phyloP scores from a whole-genome alignment of 2,329 filamentous ascomycete species.

The Colletotrichum shisoi region DNA sequence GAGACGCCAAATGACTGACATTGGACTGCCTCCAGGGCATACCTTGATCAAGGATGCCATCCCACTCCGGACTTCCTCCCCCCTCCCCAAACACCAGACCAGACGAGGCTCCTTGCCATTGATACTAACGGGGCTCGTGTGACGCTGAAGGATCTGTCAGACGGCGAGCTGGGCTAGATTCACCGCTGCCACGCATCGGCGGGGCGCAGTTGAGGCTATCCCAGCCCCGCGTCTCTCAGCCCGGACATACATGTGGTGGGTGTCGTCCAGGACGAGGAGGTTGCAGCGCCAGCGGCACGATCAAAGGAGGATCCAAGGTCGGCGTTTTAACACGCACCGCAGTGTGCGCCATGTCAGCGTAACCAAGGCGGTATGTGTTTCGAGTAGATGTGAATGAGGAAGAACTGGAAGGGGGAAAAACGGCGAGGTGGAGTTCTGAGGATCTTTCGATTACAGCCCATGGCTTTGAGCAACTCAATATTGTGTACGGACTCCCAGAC shows the following conservation, averaged over 20 bases:
- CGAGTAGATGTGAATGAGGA: background rate
- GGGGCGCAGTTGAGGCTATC: constrained; percentile 32
- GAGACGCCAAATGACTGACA: background rate
- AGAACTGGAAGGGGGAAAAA: background rate
- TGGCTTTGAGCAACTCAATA: background rate
- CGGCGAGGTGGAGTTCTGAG: background rate
- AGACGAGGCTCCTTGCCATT: constrained; percentile 19
- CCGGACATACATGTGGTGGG: constrained; percentile 16
- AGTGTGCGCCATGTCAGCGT: background rate
- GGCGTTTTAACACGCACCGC: background rate
- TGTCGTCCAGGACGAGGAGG: constrained; percentile 8
- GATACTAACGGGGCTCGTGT: constrained; percentile 19
- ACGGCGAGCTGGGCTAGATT: constrained; percentile 2
- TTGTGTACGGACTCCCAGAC: background rate
- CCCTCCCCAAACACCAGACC: constrained; percentile 21
- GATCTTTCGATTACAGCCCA: background rate
- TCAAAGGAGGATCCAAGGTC: background rate
- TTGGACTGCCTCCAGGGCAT: background rate
- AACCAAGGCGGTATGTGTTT: background rate
- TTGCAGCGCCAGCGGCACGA: constrained; percentile 31
- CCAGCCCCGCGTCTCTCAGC: constrained; percentile 11
- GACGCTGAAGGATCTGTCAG: constrained; percentile 21
- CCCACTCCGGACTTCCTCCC: constrained; percentile 9
- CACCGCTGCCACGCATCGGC: constrained; percentile 18
- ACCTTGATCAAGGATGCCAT: constrained; percentile 19